A percentile compares a stretch with the other conserved stretches of the same genome.
Evolutionary conservation across 306 rosid species (phyloP).

Genomic region (Coriaria nepalensis): DNA sequence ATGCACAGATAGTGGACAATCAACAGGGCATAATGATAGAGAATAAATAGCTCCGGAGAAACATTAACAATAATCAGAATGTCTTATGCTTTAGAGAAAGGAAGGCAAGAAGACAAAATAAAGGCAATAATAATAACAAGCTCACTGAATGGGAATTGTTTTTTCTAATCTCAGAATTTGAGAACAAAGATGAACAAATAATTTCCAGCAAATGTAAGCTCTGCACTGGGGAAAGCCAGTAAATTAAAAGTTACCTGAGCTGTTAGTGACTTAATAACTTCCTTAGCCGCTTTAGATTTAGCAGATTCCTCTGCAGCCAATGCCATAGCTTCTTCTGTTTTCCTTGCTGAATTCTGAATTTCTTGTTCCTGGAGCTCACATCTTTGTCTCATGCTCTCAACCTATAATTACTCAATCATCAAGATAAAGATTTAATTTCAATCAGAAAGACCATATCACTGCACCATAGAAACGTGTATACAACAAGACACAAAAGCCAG

Average conservation of each 20-base stretch:
- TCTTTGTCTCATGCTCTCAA: constrained; percentile 62
- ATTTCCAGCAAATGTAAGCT: constrained; percentile 13
- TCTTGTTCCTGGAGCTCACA: constrained; percentile 80
- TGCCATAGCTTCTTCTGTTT: constrained; percentile 68
- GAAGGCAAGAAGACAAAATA: background rate
- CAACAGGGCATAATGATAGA: constrained; percentile 2
- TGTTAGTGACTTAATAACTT: constrained; percentile 83
- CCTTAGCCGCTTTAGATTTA: constrained; percentile 79
- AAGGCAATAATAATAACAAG: no score
- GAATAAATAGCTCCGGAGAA: background rate
- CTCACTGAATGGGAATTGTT: no score
- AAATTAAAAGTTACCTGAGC: constrained; percentile 56
- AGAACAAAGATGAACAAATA: background rate
- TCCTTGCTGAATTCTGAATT: constrained; percentile 64
- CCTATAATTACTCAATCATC: constrained; percentile 29
- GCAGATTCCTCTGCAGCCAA: constrained; percentile 76
- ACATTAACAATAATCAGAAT: background rate
- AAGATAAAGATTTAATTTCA: background rate
- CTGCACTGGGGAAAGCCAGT: constrained; percentile 8
- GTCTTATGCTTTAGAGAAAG: background rate
- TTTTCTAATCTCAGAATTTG: no score
- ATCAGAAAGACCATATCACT: no score
- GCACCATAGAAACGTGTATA: no score
- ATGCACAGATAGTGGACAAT: background rate
- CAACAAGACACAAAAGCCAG: background rate